Evolutionary conservation across 1,284 basidiomycete species (phyloP).

Genomic region (Trametes hirsuta): DNA sequence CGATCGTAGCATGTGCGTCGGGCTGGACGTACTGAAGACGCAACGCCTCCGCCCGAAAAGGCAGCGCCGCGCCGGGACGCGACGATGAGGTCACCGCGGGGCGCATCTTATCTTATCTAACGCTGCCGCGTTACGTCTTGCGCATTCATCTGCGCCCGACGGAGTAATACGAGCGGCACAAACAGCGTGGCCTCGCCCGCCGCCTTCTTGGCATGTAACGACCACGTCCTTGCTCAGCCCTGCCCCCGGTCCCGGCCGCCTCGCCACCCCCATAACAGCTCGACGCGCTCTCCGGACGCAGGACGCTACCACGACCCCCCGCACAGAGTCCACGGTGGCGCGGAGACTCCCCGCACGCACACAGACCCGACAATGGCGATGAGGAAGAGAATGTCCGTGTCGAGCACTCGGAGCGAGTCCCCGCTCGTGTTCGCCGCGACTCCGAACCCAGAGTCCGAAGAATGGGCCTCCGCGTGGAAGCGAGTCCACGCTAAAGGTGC

Average conservation of each 20-base stretch:
- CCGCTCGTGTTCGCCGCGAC: conserved; percentile 34
- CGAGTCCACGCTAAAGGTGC: conserved; percentile 57
- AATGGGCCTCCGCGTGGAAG: conserved; percentile 64
- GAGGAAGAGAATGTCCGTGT: conserved; percentile 39
- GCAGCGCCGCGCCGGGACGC: conserved; percentile 5
- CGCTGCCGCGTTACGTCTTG: conserved; percentile 17
- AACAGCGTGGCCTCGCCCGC: conserved; percentile 5
- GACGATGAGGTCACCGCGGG: conserved; percentile 19
- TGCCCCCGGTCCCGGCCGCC: background rate
- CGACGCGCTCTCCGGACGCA: background rate
- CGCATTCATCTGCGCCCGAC: conserved; percentile 4
- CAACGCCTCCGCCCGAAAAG: background rate
- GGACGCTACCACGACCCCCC: background rate
- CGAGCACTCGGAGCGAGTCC: conserved; percentile 38
- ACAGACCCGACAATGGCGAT: conserved; percentile 25
- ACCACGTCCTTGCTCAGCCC: background rate
- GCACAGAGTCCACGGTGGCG: background rate
- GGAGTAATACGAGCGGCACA: conserved; percentile 5
- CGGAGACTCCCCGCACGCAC: background rate
- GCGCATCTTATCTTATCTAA: conserved; percentile 32
- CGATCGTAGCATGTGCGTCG: background rate
- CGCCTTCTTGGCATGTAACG: conserved; percentile 26
- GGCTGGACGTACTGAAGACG: background rate
- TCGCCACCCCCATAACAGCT: background rate
- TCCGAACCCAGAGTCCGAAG: conserved; percentile 49